Conservation (phyloP, 2,329 filamentous ascomycete genomes). For the Akanthomyces dipterigenus region DNA sequence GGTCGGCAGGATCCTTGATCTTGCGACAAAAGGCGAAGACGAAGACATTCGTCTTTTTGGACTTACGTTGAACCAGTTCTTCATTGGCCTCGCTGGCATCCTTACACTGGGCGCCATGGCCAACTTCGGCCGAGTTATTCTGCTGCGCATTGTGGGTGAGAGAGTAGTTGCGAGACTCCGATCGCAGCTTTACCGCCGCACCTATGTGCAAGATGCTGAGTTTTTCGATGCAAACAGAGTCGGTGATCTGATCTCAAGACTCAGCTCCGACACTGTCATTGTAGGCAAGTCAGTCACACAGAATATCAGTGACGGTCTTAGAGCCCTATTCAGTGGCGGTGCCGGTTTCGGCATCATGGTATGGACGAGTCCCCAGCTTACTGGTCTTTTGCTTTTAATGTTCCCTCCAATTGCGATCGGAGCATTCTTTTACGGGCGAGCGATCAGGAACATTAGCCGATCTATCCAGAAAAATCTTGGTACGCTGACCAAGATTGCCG, state of each 20-base stretch:
- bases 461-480: conserved; percentile 92
- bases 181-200: conserved; percentile 83
- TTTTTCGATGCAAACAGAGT: conserved; percentile 98
- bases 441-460: conserved; percentile 82
- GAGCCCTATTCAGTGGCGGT: conserved; percentile 80
- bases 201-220: conserved; percentile 94
- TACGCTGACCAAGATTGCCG: conserved; percentile 90
- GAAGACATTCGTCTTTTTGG: conserved; percentile 73
- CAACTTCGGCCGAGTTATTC: conserved; percentile 90
- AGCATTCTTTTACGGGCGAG: conserved; percentile 85
- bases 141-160: conserved; percentile 90
- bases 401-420: conserved; percentile 86
- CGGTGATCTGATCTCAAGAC: conserved; percentile 88
- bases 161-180: conserved; percentile 85
- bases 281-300: conserved; percentile 98
- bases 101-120: conserved; percentile 78
- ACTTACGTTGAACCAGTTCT: conserved; percentile 80
- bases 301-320: conserved; percentile 92
- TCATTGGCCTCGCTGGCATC: conserved; percentile 67
- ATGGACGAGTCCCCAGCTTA: conserved; percentile 89
- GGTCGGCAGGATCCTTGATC: conserved; percentile 90
- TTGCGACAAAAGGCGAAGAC: conserved; percentile 67
- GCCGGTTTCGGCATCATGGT: conserved; percentile 91
- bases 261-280: conserved; percentile 94
- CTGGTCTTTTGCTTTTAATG: conserved; percentile 76